Evolutionary conservation across 2,329 filamentous ascomycete genomes (phyloP).

Genomic region (Aureobasidium sp.): DNA sequence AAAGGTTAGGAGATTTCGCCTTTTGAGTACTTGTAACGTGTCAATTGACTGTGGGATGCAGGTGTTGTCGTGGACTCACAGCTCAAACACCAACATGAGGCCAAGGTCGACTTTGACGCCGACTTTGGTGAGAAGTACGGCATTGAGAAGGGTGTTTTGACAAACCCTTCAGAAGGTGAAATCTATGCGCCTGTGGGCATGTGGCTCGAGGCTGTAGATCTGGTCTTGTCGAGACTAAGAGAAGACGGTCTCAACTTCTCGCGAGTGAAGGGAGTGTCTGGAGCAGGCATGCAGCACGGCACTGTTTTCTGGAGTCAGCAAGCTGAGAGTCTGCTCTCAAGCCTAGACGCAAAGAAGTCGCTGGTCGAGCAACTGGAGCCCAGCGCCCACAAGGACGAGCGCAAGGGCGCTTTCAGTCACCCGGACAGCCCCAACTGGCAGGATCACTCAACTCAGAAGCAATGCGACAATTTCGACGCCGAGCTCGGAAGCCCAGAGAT

Average conservation of each 20-base stretch:
- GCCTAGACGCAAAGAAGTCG: conserved; percentile 51
- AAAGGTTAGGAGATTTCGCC: conserved; percentile 54
- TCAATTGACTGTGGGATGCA: conserved; percentile 28
- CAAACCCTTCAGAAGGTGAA: conserved; percentile 73
- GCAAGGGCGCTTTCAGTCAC: conserved; percentile 62
- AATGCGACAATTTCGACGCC: conserved; percentile 82
- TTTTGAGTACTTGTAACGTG: background rate
- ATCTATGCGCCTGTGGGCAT: conserved; percentile 88
- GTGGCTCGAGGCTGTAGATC: conserved; percentile 89
- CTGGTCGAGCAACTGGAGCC: conserved; percentile 63
- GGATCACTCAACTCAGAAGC: conserved; percentile 84
- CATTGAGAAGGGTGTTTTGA: conserved; percentile 79
- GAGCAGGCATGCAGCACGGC: conserved; percentile 93
- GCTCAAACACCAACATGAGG: conserved; percentile 71
- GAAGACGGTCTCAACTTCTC: conserved; percentile 63
- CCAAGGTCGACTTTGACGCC: conserved; percentile 90
- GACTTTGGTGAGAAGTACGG: conserved; percentile 60
- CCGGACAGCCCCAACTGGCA: conserved; percentile 95
- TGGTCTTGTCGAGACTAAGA: conserved; percentile 67
- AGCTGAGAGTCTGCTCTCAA: conserved; percentile 56
- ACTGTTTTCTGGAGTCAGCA: conserved; percentile 83
- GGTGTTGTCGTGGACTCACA: conserved; percentile 77
- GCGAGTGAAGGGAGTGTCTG: conserved; percentile 72
- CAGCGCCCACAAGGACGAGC: conserved; percentile 28
- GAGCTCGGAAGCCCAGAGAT: conserved; percentile 57